Evolutionary conservation across 129 eudicot genomes (phyloP).

Genomic region (Flaveria brownii): DNA sequence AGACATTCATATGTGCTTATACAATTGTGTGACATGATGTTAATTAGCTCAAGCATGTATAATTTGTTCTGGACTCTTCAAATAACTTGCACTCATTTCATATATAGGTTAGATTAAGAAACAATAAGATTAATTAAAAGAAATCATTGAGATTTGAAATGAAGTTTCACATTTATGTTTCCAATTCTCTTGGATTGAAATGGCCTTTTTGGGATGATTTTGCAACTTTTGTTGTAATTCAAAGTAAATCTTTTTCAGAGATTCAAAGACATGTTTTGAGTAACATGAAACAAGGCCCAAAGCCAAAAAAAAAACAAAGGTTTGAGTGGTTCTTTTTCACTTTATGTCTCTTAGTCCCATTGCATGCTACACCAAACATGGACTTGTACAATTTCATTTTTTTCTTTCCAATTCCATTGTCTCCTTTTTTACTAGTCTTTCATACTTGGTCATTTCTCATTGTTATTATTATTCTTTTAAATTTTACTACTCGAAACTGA

Average conservation of each 20-base stretch:
- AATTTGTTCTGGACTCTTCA: neutral
- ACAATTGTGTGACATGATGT: too few species aligned
- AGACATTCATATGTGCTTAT: too few species aligned
- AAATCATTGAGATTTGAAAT: neutral
- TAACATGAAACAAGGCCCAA: constrained; percentile 43
- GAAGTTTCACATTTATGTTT: constrained; percentile 6
- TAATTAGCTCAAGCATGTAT: neutral
- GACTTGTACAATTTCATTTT: constrained; percentile 19
- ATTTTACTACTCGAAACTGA: too few species aligned
- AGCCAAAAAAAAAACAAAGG: constrained; percentile 29
- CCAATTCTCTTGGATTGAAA: constrained; percentile 8
- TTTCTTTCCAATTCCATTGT: constrained; percentile 31
- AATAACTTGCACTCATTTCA: neutral
- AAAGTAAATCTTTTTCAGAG: constrained; percentile 33
- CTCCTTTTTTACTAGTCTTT: constrained; percentile 31
- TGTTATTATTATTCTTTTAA: neutral
- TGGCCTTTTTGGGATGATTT: constrained; percentile 28
- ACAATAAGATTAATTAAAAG: neutral
- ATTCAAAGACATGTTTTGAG: constrained; percentile 36
- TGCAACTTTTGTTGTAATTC: constrained; percentile 16
- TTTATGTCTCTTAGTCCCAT: constrained; percentile 46
- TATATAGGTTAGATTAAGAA: neutral
- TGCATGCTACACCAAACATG: constrained; percentile 46
- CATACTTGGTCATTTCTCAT: constrained; percentile 20
- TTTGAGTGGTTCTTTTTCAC: constrained; percentile 32